Percentiles rank a stretch among this genome's conserved stretches.
Evolutionary conservation across 2,329 filamentous ascomycete species (phyloP).

Genomic region (Pseudocercospora eumusae): DNA sequence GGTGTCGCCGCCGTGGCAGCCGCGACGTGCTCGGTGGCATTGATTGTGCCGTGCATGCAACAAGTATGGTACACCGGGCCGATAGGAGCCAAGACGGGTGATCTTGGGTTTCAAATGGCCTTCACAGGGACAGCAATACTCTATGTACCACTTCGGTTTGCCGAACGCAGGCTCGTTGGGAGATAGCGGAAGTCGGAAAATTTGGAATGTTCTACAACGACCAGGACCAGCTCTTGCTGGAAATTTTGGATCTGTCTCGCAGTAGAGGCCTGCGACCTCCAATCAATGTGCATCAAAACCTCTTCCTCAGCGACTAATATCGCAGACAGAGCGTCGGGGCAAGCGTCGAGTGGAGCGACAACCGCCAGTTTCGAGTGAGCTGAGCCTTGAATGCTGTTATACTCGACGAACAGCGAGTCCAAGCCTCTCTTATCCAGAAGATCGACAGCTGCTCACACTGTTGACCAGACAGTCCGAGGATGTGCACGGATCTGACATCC

Average conservation of each 20-base stretch:
- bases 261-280: too few species aligned
- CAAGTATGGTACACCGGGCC: slow-evolving; percentile 37
- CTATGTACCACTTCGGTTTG: slow-evolving; percentile 47
- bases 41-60: slow-evolving; percentile 34
- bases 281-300: too few species aligned
- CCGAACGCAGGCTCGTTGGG: slow-evolving; percentile 41
- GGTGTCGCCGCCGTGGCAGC: slow-evolving; percentile 44
- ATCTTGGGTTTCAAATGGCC: slow-evolving; percentile 67
- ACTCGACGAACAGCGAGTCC: too few species aligned
- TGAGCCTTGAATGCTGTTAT: too few species aligned
- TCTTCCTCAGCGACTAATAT: too few species aligned
- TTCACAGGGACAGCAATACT: slow-evolving; percentile 52
- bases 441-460: slow-evolving; percentile 42
- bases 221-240: too few species aligned
- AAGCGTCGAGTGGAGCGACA: too few species aligned
- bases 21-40: slow-evolving; percentile 27
- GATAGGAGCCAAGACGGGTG: slow-evolving; percentile 53
- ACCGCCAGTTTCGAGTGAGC: too few species aligned
- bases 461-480: slow-evolving; percentile 48
- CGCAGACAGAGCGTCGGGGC: too few species aligned
- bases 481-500: slow-evolving; percentile 44
- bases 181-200: slow-evolving; percentile 11
- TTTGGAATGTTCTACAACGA: too few species aligned
- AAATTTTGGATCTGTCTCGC: too few species aligned
- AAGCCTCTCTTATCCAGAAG: too few species aligned